Conservation (phyloP, 108 stramenopile species). For the Nitzschia palea region DNA sequence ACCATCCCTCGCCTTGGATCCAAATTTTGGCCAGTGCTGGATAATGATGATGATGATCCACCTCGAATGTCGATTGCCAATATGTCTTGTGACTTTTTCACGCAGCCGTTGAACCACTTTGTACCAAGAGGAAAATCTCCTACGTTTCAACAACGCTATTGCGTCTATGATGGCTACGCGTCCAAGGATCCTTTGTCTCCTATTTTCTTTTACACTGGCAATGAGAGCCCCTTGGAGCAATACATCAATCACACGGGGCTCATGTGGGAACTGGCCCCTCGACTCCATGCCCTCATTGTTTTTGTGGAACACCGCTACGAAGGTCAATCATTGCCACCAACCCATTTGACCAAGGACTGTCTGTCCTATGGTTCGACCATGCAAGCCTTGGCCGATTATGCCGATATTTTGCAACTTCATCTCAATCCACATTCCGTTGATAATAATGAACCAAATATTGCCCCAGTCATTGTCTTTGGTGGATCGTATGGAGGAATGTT, state of each 20-base stretch:
- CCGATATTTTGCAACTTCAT: conserved; percentile 47
- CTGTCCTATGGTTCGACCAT: conserved; percentile 47
- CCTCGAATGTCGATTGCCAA: conserved; percentile 34
- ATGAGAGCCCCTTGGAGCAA: conserved; percentile 82
- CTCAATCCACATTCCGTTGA: conserved; percentile 3
- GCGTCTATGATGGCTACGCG: conserved; percentile 33
- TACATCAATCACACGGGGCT: conserved; percentile 88
- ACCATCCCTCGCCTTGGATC: too few relatives aligned
- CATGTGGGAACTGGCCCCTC: conserved; percentile 86
- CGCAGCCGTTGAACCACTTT: conserved; percentile 68
- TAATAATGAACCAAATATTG: neutral
- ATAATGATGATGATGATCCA: neutral
- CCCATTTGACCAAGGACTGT: conserved; percentile 22
- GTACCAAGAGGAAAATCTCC: conserved; percentile 35
- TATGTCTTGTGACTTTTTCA: conserved; percentile 45
- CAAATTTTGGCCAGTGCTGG: too few relatives aligned
- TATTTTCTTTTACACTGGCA: conserved; percentile 84
- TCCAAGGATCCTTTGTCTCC: conserved; percentile 23
- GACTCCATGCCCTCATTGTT: conserved; percentile 70
- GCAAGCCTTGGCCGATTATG: conserved; percentile 89
- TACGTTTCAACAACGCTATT: conserved; percentile 46
- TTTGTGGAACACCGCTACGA: conserved; percentile 93
- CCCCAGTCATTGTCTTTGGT: conserved; percentile 80
- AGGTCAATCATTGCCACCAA: conserved; percentile 55
- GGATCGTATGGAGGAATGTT: conserved; percentile 95